Evolutionary conservation across 1,284 basidiomycete genomes (phyloP).

Genomic region (Ceratobasidium sp.): DNA sequence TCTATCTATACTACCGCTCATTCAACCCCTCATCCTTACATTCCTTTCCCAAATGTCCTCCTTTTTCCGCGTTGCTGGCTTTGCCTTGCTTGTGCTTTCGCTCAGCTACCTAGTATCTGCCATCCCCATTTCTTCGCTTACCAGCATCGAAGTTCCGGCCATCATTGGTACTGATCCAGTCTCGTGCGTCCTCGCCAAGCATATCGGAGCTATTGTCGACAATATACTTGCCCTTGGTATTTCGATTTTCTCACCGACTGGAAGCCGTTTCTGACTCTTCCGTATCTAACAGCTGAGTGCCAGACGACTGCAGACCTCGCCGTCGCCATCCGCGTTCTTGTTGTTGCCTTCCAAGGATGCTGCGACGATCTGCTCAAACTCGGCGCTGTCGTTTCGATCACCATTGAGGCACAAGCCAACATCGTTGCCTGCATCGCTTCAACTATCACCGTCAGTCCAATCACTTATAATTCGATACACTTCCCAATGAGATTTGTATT

Average conservation of each 20-base stretch:
- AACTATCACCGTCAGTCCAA: slow-evolving; percentile 22
- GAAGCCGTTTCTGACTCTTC: neutral
- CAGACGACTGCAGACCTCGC: slow-evolving; percentile 9
- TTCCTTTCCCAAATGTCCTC: slow-evolving; percentile 12
- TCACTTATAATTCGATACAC: neutral
- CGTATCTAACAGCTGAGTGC: slow-evolving; percentile 11
- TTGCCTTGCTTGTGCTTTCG: slow-evolving; percentile 22
- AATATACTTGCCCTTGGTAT: slow-evolving; percentile 20
- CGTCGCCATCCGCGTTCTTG: neutral
- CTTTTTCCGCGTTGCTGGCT: slow-evolving; percentile 18
- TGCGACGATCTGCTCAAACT: slow-evolving; percentile 22
- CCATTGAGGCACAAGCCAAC: slow-evolving; percentile 29
- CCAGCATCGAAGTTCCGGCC: neutral
- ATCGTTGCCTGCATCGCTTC: slow-evolving; percentile 34
- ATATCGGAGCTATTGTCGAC: slow-evolving; percentile 1
- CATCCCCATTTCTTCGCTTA: neutral
- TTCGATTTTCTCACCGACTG: neutral
- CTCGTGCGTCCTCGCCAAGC: neutral
- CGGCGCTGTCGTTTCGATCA: slow-evolving; percentile 20
- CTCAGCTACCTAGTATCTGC: slow-evolving; percentile 33
- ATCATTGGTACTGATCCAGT: slow-evolving; percentile 22
- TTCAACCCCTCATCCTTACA: neutral
- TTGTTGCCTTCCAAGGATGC: slow-evolving; percentile 20
- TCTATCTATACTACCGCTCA: neutral
- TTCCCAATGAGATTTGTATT: neutral